These are phyloP conservation scores for Plasmodium reichenowi DNA, from an alignment of 169 alveolate genomes.

Conservation along the genomic window DNA sequence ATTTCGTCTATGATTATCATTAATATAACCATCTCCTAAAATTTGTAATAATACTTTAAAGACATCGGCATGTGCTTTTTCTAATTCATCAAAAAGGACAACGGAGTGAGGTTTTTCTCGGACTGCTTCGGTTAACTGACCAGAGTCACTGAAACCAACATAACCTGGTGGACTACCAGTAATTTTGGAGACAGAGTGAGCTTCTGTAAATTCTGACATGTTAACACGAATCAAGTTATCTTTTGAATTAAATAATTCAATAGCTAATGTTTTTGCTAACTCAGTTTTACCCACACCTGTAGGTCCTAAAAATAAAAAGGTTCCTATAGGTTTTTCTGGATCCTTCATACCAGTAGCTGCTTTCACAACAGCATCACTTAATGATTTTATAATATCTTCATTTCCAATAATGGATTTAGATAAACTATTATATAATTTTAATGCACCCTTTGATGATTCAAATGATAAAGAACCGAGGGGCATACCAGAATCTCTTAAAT, in stretches of 20 bases:
- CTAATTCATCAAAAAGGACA: conserved; percentile 76
- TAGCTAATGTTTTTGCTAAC: conserved; percentile 64
- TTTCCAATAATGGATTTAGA: conserved; percentile 84
- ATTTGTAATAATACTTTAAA: conserved; percentile 72
- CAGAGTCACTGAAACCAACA: conserved; percentile 86
- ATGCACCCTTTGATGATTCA: conserved; percentile 74
- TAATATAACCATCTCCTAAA: conserved; percentile 77
- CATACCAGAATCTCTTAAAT: conserved; percentile 78
- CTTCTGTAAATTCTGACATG: conserved; percentile 85
- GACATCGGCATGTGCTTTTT: conserved; percentile 76
- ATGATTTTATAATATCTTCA: conserved; percentile 82
- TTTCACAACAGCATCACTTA: conserved; percentile 82
- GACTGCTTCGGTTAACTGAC: conserved; percentile 86
- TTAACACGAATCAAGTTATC: conserved; percentile 74
- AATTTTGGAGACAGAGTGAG: conserved; percentile 80
- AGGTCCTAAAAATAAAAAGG: conserved; percentile 81
- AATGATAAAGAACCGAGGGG: conserved; percentile 72
- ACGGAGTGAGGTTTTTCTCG: conserved; percentile 79
- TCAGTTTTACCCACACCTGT: conserved; percentile 81
- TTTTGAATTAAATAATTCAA: conserved; percentile 65
- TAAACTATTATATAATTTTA: conserved; percentile 80
- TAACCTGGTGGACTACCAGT: conserved; percentile 88
- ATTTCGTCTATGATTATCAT: conserved; percentile 82
- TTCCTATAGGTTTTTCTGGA: conserved; percentile 78
- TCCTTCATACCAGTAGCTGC: conserved; percentile 74